These are phyloP conservation scores for Metschnikowia gruessii DNA, from an alignment of 805 yeast species.

Conservation along the genomic window DNA sequence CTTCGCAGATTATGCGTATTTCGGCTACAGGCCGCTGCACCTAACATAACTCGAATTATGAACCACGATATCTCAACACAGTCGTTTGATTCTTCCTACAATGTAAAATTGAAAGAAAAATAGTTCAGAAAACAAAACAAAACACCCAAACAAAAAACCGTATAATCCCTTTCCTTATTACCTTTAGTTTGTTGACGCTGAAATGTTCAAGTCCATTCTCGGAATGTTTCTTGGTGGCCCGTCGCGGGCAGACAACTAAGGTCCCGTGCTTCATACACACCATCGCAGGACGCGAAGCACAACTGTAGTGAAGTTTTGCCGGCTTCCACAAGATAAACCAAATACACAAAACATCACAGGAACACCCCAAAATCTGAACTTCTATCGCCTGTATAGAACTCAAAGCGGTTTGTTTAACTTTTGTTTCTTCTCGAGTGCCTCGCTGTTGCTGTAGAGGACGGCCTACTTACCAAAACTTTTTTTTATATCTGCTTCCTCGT, in stretches of 20 bases:
- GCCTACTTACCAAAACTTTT: not conserved
- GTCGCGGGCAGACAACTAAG: not conserved
- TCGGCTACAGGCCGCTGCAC: too few species aligned
- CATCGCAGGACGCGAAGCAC: constrained; percentile 13
- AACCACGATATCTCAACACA: too few species aligned
- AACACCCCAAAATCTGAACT: not conserved
- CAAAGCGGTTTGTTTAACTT: not conserved
- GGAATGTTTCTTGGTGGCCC: not conserved
- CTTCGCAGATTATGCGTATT: too few species aligned
- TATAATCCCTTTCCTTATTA: too few species aligned
- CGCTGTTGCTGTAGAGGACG: not conserved
- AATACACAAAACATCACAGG: not conserved
- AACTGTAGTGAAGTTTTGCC: constrained; percentile 7
- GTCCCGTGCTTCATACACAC: constrained; percentile 8
- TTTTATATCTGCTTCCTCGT: constrained; percentile 1
- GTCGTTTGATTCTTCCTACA: too few species aligned
- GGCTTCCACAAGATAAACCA: not conserved
- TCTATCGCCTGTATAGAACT: not conserved
- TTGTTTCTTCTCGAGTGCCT: not conserved
- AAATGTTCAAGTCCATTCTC: too few species aligned
- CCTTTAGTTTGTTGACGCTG: too few species aligned
- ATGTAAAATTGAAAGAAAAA: too few species aligned
- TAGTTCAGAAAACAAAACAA: too few species aligned
- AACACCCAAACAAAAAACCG: too few species aligned
- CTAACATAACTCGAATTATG: too few species aligned